Evolutionary conservation across 192 early-diverging fungal species (phyloP).

Genomic region (Gaertneriomyces semiglobifer): DNA sequence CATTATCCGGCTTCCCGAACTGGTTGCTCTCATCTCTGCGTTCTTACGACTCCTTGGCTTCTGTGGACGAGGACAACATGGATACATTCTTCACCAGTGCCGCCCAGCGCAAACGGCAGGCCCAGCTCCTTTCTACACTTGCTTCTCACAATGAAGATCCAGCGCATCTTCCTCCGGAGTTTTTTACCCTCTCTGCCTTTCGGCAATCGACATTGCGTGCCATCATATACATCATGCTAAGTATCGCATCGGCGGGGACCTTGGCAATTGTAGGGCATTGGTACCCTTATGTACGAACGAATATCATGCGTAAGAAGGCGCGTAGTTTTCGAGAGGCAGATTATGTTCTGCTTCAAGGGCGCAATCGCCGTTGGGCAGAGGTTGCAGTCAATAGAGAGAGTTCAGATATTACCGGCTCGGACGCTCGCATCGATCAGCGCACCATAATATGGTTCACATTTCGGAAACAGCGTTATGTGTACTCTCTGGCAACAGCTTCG

Average conservation of each 20-base stretch:
- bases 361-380: slow-evolving; percentile 30
- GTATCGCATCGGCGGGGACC: slow-evolving; percentile 27
- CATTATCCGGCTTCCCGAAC: too few species aligned
- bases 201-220: slow-evolving; percentile 1
- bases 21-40: too few species aligned
- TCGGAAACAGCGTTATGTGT: slow-evolving; percentile 43
- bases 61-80: not conserved
- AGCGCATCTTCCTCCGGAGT: slow-evolving; percentile 34
- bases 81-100: not conserved
- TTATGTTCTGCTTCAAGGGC: slow-evolving; percentile 24
- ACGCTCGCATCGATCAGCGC: not conserved
- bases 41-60: too few species aligned
- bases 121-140: not conserved
- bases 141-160: slow-evolving; percentile 10
- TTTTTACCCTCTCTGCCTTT: slow-evolving; percentile 28
- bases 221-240: slow-evolving; percentile 13
- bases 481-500: slow-evolving; percentile 17
- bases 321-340: slow-evolving; percentile 32
- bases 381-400: slow-evolving; percentile 11
- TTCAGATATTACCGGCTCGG: slow-evolving; percentile 2
- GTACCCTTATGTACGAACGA: slow-evolving; percentile 26
- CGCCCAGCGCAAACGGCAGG: not conserved
- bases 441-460: slow-evolving; percentile 34
- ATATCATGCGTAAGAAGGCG: slow-evolving; percentile 13
- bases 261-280: slow-evolving; percentile 23